Evolutionary conservation across 441 rosid species (phyloP).

Genomic region (Jatropha podagrica): DNA sequence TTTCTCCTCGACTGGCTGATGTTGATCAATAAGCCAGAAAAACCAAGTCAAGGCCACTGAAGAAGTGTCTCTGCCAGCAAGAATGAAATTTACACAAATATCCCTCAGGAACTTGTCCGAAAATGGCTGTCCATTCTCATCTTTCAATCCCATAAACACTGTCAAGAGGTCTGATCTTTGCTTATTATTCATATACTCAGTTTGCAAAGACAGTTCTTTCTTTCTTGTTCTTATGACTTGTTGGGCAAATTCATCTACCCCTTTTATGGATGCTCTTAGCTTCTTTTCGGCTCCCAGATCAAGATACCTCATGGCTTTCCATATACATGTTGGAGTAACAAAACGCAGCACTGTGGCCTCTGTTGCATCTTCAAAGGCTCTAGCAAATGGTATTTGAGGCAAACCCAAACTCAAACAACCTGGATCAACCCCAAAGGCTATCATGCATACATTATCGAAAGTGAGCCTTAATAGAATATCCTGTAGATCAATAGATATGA

Average conservation of each 20-base stretch:
- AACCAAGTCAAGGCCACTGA: conserved; percentile 95
- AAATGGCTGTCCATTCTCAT: conserved; percentile 55
- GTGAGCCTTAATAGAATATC: conserved; percentile 76
- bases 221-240: conserved; percentile 73
- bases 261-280: conserved; percentile 60
- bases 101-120: conserved; percentile 83
- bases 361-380: conserved; percentile 88
- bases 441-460: conserved; percentile 91
- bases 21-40: conserved; percentile 76
- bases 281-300: conserved; percentile 67
- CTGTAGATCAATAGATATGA: conserved; percentile 58
- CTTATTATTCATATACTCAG: conserved; percentile 21
- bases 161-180: conserved; percentile 74
- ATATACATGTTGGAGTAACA: conserved; percentile 67
- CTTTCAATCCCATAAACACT: conserved; percentile 57
- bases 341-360: conserved; percentile 76
- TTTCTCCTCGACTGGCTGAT: conserved; percentile 59
- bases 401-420: conserved; percentile 65
- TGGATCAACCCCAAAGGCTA: conserved; percentile 93
- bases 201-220: conserved; percentile 50
- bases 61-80: conserved; percentile 96
- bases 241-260: conserved; percentile 71
- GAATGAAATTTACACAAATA: conserved; percentile 88
- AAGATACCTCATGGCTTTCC: conserved; percentile 75
- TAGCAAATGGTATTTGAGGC: conserved; percentile 77